A percentile compares a stretch with the other conserved stretches of the same genome.
Conservation (phyloP, 75 land plant species). For the Gnetum montanum region DNA sequence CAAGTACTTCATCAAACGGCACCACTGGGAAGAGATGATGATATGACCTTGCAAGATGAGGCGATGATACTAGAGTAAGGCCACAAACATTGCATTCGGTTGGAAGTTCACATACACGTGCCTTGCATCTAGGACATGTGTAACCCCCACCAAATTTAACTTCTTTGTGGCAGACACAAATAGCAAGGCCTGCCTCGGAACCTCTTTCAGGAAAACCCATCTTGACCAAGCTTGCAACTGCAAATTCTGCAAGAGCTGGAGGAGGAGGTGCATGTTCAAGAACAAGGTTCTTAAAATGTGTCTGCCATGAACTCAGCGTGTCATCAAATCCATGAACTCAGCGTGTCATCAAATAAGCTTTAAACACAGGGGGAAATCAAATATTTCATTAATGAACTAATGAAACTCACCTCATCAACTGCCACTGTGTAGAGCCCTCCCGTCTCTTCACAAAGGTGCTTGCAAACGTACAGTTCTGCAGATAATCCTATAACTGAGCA, state of each 20-base stretch:
- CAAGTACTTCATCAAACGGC: slow-evolving; percentile 64
- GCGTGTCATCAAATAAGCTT: slow-evolving; percentile 1
- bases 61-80: slow-evolving; percentile 84
- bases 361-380: neutral
- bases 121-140: slow-evolving; percentile 92
- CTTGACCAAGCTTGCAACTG: slow-evolving; percentile 78
- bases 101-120: slow-evolving; percentile 90
- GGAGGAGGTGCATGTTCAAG: slow-evolving; percentile 98
- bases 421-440: slow-evolving; percentile 89
- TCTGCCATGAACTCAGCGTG: slow-evolving; percentile 30
- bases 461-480: slow-evolving; percentile 93
- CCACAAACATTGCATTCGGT: slow-evolving; percentile 88
- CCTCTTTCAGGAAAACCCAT: slow-evolving; percentile 98
- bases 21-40: slow-evolving; percentile 92
- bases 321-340: neutral
- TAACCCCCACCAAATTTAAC: slow-evolving; percentile 91
- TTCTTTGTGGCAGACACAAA: slow-evolving; percentile 93
- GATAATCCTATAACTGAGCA: slow-evolving; percentile 94
- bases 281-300: slow-evolving; percentile 80
- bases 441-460: slow-evolving; percentile 87
- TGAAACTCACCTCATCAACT: slow-evolving; percentile 66
- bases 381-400: neutral
- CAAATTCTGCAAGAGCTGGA: slow-evolving; percentile 90
- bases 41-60: slow-evolving; percentile 96
- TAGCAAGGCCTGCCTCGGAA: slow-evolving; percentile 80